Percentiles rank a stretch among this genome's conserved stretches.
These are phyloP conservation scores for Amanita jacksonii DNA, from an alignment of 768 basidiomycete species.

Conservation along the genomic window DNA sequence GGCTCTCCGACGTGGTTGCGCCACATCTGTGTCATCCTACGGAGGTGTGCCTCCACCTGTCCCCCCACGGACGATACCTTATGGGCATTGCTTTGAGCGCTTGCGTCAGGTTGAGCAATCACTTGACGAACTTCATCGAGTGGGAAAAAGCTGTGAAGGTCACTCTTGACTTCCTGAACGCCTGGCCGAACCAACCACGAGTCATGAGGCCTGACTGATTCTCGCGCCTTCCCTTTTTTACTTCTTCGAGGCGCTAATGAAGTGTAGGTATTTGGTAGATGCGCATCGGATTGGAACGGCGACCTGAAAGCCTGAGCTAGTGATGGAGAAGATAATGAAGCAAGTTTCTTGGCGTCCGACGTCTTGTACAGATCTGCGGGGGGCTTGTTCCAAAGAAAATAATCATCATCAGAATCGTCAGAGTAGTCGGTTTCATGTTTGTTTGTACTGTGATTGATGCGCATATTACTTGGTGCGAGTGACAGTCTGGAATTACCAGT, in stretches of 20 bases:
- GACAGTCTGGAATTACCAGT: neutral
- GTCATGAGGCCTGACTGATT: neutral
- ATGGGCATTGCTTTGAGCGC: too few species aligned
- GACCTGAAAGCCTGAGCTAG: neutral
- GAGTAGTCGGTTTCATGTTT: slow-evolving; percentile 2
- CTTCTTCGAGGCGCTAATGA: neutral
- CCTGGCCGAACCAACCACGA: slow-evolving; percentile 41
- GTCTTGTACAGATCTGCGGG: slow-evolving; percentile 17
- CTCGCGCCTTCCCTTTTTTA: neutral
- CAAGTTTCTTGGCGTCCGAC: neutral
- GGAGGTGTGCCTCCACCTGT: slow-evolving; percentile 40
- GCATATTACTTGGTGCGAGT: slow-evolving; percentile 3
- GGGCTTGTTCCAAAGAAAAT: slow-evolving; percentile 22
- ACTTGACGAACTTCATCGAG: slow-evolving; percentile 82
- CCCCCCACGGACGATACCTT: too few species aligned
- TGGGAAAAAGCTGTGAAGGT: slow-evolving; percentile 82
- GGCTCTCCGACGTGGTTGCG: slow-evolving; percentile 32
- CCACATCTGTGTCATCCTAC: slow-evolving; percentile 33
- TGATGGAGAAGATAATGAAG: slow-evolving; percentile 2
- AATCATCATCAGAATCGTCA: slow-evolving; percentile 13
- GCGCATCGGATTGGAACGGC: neutral
- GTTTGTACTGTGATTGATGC: slow-evolving; percentile 6
- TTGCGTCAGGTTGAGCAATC: slow-evolving; percentile 44
- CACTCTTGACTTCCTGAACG: slow-evolving; percentile 70
- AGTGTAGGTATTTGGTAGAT: neutral